phyloP scores from a whole-genome alignment of 1,139 yeast genomes.

The Geotrichum europaeum region DNA sequence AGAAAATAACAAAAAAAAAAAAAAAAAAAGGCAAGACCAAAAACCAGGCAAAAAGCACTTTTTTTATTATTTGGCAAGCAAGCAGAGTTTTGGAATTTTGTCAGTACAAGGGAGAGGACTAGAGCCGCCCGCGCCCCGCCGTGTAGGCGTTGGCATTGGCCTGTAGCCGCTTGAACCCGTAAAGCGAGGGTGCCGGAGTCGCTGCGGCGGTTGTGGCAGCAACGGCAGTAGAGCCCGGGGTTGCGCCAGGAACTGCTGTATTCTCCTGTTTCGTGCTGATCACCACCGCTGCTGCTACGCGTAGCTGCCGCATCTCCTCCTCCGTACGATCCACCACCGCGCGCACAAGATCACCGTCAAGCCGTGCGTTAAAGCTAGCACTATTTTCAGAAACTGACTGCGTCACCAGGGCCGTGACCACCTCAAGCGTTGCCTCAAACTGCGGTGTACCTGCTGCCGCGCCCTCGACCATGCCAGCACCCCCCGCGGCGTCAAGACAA shows the following conservation, averaged over 20 bases:
- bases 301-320: conserved; percentile 13
- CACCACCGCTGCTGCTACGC: neutral
- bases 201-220: conserved; percentile 17
- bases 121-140: conserved; percentile 29
- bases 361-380: neutral
- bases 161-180: conserved; percentile 26
- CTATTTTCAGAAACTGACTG: conserved; percentile 2
- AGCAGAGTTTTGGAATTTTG: too few species aligned
- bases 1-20: neutral
- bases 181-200: conserved; percentile 22
- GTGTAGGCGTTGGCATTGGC: conserved; percentile 19
- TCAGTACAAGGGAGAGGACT: conserved; percentile 33
- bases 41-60: too few species aligned
- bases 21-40: too few species aligned
- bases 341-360: conserved; percentile 11
- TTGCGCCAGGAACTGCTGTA: neutral
- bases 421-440: conserved; percentile 24
- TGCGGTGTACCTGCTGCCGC: conserved; percentile 23
- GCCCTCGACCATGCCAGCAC: neutral
- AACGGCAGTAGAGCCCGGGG: neutral
- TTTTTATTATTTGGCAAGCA: conserved; percentile 20
- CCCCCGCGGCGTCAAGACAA: conserved; percentile 24
- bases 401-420: conserved; percentile 20
- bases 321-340: conserved; percentile 9
- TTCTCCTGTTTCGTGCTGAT: neutral